Percentiles rank a stretch among this genome's conserved stretches.
Evolutionary conservation across 192 early-diverging fungal species (phyloP).

Genomic region (Helicostylum pulchrum): DNA sequence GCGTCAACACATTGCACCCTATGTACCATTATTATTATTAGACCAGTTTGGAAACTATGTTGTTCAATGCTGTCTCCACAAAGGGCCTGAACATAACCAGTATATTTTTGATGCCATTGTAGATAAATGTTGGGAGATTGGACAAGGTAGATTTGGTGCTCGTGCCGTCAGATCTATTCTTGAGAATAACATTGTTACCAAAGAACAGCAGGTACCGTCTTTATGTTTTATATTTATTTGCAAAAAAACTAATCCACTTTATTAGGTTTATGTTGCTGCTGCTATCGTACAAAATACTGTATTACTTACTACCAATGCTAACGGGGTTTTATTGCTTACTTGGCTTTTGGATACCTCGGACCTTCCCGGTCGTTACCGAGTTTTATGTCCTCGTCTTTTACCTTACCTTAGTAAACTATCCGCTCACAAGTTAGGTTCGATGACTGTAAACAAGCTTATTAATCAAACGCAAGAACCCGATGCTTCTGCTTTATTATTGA

Average conservation of each 20-base stretch:
- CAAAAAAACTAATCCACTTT: too few species aligned
- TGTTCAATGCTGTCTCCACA: slow-evolving; percentile 89
- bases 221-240: neutral
- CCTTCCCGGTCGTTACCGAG: slow-evolving; percentile 77
- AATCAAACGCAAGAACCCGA: slow-evolving; percentile 86
- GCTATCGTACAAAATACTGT: slow-evolving; percentile 82
- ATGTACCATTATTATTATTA: slow-evolving; percentile 82
- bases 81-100: slow-evolving; percentile 78
- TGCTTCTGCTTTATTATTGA: slow-evolving; percentile 80
- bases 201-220: slow-evolving; percentile 63
- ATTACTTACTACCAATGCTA: slow-evolving; percentile 80
- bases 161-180: slow-evolving; percentile 91
- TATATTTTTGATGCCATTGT: slow-evolving; percentile 96
- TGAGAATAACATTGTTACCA: slow-evolving; percentile 79
- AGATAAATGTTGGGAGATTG: slow-evolving; percentile 82
- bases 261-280: slow-evolving; percentile 82
- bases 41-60: slow-evolving; percentile 99
- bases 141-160: slow-evolving; percentile 91
- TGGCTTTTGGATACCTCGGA: slow-evolving; percentile 91
- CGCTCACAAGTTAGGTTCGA: slow-evolving; percentile 84
- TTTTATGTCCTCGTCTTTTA: slow-evolving; percentile 78
- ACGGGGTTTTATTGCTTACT: slow-evolving; percentile 86
- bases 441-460: slow-evolving; percentile 83
- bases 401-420: slow-evolving; percentile 73
- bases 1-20: slow-evolving; percentile 57